Evolutionary conservation across 169 alveolate genomes (phyloP).

Genomic region (Cryptosporidium bovis): DNA sequence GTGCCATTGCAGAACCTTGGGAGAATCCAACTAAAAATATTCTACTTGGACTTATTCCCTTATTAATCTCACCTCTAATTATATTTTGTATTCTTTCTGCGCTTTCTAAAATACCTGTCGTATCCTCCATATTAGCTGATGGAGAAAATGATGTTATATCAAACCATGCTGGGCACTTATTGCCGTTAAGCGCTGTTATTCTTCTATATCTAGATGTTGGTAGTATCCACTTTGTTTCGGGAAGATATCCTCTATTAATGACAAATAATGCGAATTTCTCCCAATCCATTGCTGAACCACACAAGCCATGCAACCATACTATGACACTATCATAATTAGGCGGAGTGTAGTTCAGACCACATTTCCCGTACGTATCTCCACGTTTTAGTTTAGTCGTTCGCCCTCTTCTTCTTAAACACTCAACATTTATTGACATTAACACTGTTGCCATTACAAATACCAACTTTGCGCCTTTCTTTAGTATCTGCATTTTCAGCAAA

Average conservation of each 20-base stretch:
- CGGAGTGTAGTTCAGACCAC: conserved; percentile 38
- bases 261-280: conserved; percentile 3
- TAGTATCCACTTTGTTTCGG: conserved; percentile 55
- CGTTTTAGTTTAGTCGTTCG: not conserved
- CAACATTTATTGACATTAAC: conserved; percentile 5
- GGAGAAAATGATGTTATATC: conserved; percentile 22
- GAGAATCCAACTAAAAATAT: conserved; percentile 56
- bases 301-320: conserved; percentile 53
- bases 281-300: conserved; percentile 67
- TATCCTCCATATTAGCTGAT: conserved; percentile 31
- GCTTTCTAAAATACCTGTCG: conserved; percentile 44
- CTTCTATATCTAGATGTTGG: conserved; percentile 33
- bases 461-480: conserved; percentile 6
- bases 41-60: conserved; percentile 19
- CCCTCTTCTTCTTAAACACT: conserved; percentile 21
- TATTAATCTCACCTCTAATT: conserved; percentile 6
- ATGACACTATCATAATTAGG: conserved; percentile 9
- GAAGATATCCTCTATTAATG: not conserved
- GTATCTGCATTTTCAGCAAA: not conserved
- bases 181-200: conserved; percentile 35
- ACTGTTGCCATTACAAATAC: not conserved
- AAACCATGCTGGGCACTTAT: conserved; percentile 66
- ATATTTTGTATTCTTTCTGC: conserved; percentile 42
- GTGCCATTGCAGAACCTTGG: conserved; percentile 61
- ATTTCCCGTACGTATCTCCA: conserved; percentile 47